Percentiles rank a stretch among this genome's conserved stretches.
Conservation (phyloP, 148 eudicot species). For the Beta vulgaris region DNA sequence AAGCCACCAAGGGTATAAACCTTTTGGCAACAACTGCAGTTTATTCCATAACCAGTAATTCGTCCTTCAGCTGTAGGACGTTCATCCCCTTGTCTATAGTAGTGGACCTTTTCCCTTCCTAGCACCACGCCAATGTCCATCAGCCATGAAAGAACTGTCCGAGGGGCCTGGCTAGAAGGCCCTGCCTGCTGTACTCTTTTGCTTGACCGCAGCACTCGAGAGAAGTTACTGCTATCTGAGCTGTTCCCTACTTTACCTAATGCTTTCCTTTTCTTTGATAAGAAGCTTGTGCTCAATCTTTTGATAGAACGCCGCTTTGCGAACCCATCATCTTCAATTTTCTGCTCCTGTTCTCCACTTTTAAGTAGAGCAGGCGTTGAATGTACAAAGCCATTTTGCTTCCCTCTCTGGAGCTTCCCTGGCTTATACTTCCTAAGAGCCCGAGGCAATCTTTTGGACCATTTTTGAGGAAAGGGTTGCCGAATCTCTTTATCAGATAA, state of each 20-base stretch:
- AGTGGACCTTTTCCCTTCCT: slow-evolving; percentile 60
- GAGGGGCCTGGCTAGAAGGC: slow-evolving; percentile 40
- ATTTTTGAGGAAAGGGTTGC: background rate
- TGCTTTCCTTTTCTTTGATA: slow-evolving; percentile 34
- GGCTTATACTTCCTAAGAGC: slow-evolving; percentile 6
- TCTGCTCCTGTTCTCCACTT: slow-evolving; percentile 4
- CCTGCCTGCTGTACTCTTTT: slow-evolving; percentile 49
- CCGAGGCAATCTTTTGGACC: slow-evolving; percentile 16
- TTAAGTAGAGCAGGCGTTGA: slow-evolving; percentile 11
- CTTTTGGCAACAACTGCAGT: slow-evolving; percentile 65
- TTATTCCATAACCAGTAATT: slow-evolving; percentile 66
- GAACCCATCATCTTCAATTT: slow-evolving; percentile 15
- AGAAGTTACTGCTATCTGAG: slow-evolving; percentile 25
- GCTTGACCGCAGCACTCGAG: slow-evolving; percentile 46
- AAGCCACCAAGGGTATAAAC: slow-evolving; percentile 54
- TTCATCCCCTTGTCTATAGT: slow-evolving; percentile 30
- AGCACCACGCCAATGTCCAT: slow-evolving; percentile 62
- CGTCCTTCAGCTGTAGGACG: slow-evolving; percentile 46
- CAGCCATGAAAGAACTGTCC: slow-evolving; percentile 71
- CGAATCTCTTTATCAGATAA: slow-evolving; percentile 4
- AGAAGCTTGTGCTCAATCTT: slow-evolving; percentile 18
- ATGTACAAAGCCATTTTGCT: slow-evolving; percentile 17
- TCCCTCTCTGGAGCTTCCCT: slow-evolving; percentile 22
- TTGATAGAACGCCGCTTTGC: background rate
- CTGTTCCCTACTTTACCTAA: slow-evolving; percentile 25